Base-by-base conservation (phyloP, 495 filamentous ascomycete species). In the Xylaria nigripes region DNA sequence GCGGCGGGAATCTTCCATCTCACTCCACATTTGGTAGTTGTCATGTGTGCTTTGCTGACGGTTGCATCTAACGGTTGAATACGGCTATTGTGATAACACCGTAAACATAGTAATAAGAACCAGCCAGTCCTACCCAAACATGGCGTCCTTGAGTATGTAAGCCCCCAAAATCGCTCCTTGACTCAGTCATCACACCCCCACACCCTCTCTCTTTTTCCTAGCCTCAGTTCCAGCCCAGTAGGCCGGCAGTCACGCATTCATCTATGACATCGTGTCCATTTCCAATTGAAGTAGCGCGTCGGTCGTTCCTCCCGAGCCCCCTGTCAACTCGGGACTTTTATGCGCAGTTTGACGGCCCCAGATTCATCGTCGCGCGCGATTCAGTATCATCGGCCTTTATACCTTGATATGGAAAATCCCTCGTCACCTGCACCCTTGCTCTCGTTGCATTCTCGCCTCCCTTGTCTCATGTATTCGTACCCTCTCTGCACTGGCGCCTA, bases 111-210 rank as follows among this genome's bases (percentile, higher is more conserved):
- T 24, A 1, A 15, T 2, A 45, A n/a, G 6, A 1, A n/a, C 43
- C 32, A 2, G 23, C 6, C 22, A 42, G n/a, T 42, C n/a, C 21
- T 13, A 22, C 32, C 41, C 19, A n/a, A 53, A 19, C 57, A 66
- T 66, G 63, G 59, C 63, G 45, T 61, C 63, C 45, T 60, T 66
- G 48, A 64, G 63, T 66, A 64, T 62, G 63, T 66, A 64, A 64
- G 54, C 58, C 57, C 53, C 54, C 41, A 50, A 50, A 3, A 23
- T 25, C 46, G 13, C 21, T 45, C 16, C 45, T 47, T 25, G 24
- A 30, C 40, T 41, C 48, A 15, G 12, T 50, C 40, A 51, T 23
- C 30, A 22, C 32, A 5, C 16, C 34, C 12, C 24, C 32, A 27
- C 44, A 22, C 12, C 22, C 34, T n/a, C 18, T 41, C 36, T 4